phyloP scores from a whole-genome alignment of 2,329 filamentous ascomycete genomes.

The Fusarium sp. region DNA sequence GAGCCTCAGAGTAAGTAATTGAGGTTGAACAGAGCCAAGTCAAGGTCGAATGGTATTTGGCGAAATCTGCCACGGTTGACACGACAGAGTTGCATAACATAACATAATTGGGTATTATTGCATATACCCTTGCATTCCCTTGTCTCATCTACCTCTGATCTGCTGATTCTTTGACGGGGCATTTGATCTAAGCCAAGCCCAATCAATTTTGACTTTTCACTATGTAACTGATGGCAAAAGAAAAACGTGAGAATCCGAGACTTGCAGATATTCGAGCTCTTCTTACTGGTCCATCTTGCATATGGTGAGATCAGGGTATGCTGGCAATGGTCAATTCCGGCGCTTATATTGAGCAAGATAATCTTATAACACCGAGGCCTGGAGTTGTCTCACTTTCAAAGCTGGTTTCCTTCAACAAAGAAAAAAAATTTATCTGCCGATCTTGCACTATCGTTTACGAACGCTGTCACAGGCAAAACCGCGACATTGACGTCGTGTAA shows the following conservation, averaged over 20 bases:
- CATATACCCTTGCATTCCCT: slow-evolving; percentile 22
- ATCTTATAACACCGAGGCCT: background rate
- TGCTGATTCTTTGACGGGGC: slow-evolving; percentile 17
- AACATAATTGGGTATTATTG: slow-evolving; percentile 18
- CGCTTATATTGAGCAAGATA: background rate
- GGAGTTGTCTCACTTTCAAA: background rate
- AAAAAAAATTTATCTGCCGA: background rate
- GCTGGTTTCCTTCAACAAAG: background rate
- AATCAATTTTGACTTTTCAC: slow-evolving; percentile 7
- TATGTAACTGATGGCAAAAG: background rate
- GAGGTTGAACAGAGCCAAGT: slow-evolving; percentile 1
- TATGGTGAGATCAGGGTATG: slow-evolving; percentile 5
- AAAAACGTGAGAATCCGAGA: slow-evolving; percentile 11
- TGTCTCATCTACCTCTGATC: background rate
- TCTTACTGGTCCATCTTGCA: slow-evolving; percentile 14
- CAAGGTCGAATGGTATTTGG: background rate
- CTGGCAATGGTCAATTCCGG: background rate
- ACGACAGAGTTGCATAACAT: slow-evolving; percentile 14
- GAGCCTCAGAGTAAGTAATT: background rate
- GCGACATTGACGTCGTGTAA: background rate
- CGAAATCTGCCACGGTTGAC: slow-evolving; percentile 15
- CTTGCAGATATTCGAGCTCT: slow-evolving; percentile 13
- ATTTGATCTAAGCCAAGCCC: slow-evolving; percentile 17
- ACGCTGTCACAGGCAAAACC: background rate
- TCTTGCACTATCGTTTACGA: background rate